These are phyloP conservation scores for Elongisporangium prolatum DNA, from an alignment of 352 stramenopile species.

Conservation along the genomic window DNA sequence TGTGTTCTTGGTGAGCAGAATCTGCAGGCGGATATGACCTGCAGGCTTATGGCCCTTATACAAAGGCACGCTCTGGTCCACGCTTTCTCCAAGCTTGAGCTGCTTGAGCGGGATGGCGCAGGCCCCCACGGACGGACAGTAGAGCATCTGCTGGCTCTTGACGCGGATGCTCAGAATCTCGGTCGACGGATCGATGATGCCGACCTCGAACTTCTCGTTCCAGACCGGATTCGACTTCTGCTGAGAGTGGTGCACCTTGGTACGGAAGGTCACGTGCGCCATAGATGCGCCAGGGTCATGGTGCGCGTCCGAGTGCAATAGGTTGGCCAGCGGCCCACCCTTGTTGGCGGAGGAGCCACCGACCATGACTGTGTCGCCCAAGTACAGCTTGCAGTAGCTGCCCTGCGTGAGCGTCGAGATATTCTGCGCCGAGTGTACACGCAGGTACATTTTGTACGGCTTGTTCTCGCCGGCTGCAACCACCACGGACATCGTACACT, in stretches of 20 bases:
- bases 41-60: conserved; percentile 33
- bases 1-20: conserved; percentile 30
- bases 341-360: conserved; percentile 24
- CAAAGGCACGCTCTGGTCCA: conserved; percentile 59
- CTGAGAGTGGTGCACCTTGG: conserved; percentile 36
- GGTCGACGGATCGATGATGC: conserved; percentile 32
- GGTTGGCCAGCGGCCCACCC: conserved; percentile 12
- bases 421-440: conserved; percentile 57
- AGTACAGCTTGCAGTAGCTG: conserved; percentile 72
- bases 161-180: conserved; percentile 69
- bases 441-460: conserved; percentile 43
- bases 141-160: conserved; percentile 65
- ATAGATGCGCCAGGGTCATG: neutral
- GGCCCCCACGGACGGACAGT: conserved; percentile 53
- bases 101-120: conserved; percentile 54
- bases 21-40: conserved; percentile 51
- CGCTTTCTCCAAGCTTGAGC: conserved; percentile 30
- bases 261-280: conserved; percentile 51
- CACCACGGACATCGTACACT: neutral
- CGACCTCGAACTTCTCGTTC: conserved; percentile 76
- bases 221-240: conserved; percentile 39
- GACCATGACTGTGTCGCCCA: conserved; percentile 46
- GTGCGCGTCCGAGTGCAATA: conserved; percentile 9
- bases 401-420: conserved; percentile 33
- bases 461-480: neutral